Conservation (phyloP, 192 early-diverging fungal genomes). For the Dissophora globulifera region DNA sequence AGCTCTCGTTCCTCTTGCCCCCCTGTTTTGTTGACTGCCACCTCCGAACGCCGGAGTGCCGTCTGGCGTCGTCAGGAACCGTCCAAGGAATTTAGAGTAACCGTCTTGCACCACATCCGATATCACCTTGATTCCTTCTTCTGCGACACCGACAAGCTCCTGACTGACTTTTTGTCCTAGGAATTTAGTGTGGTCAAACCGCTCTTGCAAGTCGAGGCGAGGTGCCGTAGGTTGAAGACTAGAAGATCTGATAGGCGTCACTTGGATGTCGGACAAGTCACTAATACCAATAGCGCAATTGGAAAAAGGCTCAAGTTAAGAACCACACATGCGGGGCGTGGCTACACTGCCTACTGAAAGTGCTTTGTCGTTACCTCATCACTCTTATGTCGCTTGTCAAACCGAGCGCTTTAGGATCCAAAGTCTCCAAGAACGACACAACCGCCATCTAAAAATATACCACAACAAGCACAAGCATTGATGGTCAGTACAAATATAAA, state of each 20-base stretch:
- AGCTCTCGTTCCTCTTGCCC: background rate
- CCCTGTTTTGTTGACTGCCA: background rate
- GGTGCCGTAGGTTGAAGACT: background rate
- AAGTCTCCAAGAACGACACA: constrained; percentile 59
- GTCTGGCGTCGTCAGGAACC: constrained; percentile 45
- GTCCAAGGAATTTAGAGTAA: constrained; percentile 58
- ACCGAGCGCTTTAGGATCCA: constrained; percentile 57
- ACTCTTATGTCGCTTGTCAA: constrained; percentile 57
- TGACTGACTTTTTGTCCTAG: constrained; percentile 47
- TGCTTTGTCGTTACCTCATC: constrained; percentile 37
- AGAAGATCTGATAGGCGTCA: constrained; percentile 1
- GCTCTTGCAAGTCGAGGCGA: constrained; percentile 31
- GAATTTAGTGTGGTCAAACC: constrained; percentile 33
- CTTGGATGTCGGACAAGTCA: constrained; percentile 40
- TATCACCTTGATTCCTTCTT: constrained; percentile 54
- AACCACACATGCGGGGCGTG: too few relatives aligned
- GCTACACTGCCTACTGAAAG: too few relatives aligned
- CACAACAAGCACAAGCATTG: too few relatives aligned
- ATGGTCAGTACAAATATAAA: background rate
- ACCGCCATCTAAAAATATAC: constrained; percentile 62
- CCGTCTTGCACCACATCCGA: constrained; percentile 62
- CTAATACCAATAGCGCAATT: too few relatives aligned
- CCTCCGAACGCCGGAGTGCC: background rate
- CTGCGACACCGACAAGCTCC: constrained; percentile 47
- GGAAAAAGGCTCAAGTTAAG: constrained; percentile 1